These are phyloP conservation scores for Collybiopsis luxurians DNA, from an alignment of 768 basidiomycete species.

Conservation along the genomic window DNA sequence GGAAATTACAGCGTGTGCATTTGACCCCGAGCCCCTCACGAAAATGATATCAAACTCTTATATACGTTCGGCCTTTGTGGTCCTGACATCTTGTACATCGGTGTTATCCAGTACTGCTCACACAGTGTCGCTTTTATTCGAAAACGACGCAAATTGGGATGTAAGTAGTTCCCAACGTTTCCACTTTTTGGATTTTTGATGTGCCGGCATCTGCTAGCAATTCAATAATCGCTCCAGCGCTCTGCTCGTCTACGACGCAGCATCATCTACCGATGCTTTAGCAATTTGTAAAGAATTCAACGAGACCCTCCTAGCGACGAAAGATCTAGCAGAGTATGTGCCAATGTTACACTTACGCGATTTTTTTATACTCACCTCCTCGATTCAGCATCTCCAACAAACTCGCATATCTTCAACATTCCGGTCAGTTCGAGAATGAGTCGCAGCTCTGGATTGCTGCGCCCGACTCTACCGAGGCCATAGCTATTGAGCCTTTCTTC, in stretches of 20 bases:
- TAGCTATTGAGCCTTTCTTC: background rate
- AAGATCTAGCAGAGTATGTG: background rate
- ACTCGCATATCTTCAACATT: background rate
- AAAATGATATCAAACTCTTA: no score
- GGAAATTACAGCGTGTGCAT: no score
- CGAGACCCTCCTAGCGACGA: slow-evolving; percentile 11
- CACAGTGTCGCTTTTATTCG: slow-evolving; percentile 13
- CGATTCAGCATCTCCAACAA: background rate
- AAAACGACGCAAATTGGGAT: slow-evolving; percentile 18
- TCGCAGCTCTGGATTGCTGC: slow-evolving; percentile 5
- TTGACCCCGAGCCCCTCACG: no score
- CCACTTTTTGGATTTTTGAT: no score
- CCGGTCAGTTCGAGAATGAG: background rate
- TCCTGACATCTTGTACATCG: no score
- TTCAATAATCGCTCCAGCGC: slow-evolving; percentile 13
- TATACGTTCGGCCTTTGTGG: no score
- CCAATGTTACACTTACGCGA: no score
- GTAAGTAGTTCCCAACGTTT: no score
- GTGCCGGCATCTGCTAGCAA: no score
- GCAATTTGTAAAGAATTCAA: slow-evolving; percentile 12
- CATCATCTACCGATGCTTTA: slow-evolving; percentile 8
- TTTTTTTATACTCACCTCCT: no score
- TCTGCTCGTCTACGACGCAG: slow-evolving; percentile 12
- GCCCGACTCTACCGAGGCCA: background rate
- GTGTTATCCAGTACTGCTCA: no score